These are phyloP conservation scores for Aspergillus jensenii DNA, from an alignment of 2,329 filamentous ascomycete species.

Conservation along the genomic window DNA sequence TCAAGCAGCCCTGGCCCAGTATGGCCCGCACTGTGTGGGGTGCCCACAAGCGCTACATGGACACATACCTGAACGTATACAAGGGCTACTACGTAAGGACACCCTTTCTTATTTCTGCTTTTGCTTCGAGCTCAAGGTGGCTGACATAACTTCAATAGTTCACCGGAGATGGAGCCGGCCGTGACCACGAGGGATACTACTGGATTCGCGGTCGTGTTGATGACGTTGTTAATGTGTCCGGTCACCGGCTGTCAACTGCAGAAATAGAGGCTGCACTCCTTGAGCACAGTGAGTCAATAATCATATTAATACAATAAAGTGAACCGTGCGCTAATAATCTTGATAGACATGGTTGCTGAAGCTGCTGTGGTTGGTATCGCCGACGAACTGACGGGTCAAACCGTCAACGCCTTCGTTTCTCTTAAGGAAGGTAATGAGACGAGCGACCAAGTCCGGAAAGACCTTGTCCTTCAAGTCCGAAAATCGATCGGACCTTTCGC, in stretches of 20 bases:
- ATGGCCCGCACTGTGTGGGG: conserved; percentile 99
- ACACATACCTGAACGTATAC: conserved; percentile 97
- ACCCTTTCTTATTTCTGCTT: background rate
- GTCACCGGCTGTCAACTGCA: conserved; percentile 91
- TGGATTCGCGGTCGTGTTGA: conserved; percentile 99
- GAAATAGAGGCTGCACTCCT: conserved; percentile 97
- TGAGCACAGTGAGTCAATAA: conserved; percentile 67
- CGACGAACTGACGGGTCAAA: conserved; percentile 94
- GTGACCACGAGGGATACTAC: conserved; percentile 98
- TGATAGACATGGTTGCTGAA: conserved; percentile 67
- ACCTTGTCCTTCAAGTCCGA: conserved; percentile 89
- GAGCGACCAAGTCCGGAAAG: conserved; percentile 82
- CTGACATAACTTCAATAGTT: conserved; percentile 37
- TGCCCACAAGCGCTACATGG: conserved; percentile 97
- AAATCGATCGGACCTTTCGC: conserved; percentile 98
- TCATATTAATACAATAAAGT: background rate
- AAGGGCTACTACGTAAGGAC: conserved; percentile 90
- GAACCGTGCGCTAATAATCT: conserved; percentile 17
- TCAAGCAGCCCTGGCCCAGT: conserved; percentile 97
- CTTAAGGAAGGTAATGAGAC: conserved; percentile 81
- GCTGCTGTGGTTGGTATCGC: conserved; percentile 90
- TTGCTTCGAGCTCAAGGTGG: no score
- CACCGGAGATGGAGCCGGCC: conserved; percentile 78
- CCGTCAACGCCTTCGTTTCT: conserved; percentile 93
- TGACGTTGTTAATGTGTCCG: conserved; percentile 97